Evolutionary conservation across 768 basidiomycete species (phyloP).

Genomic region (Lactarius hengduanensis): DNA sequence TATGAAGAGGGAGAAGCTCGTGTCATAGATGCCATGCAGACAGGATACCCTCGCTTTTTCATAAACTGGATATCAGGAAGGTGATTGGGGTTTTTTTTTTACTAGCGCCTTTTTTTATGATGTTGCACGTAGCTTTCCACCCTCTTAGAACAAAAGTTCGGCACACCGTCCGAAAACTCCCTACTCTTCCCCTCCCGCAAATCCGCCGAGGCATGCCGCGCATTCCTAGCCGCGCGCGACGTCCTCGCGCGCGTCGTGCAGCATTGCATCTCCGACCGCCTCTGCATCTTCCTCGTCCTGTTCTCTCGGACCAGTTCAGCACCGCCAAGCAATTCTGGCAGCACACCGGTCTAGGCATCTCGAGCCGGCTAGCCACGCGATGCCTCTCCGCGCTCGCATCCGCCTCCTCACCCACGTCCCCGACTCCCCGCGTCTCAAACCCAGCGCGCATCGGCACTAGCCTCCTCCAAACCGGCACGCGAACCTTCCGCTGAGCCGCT

Average conservation of each 20-base stretch:
- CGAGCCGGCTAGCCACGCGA: constrained; percentile 80
- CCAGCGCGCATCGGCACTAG: constrained; percentile 57
- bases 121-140: constrained; percentile 58
- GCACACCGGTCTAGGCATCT: constrained; percentile 87
- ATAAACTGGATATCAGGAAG: constrained; percentile 83
- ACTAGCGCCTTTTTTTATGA: not conserved
- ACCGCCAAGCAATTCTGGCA: constrained; percentile 95
- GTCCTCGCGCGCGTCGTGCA: constrained; percentile 60
- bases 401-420: constrained; percentile 36
- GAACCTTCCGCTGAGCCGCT: constrained; percentile 41
- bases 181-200: constrained; percentile 75
- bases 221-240: constrained; percentile 62
- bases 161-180: constrained; percentile 64
- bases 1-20: constrained; percentile 89
- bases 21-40: constrained; percentile 74
- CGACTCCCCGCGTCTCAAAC: constrained; percentile 10
- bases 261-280: constrained; percentile 51
- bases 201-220: constrained; percentile 72
- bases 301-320: constrained; percentile 59
- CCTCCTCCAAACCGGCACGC: constrained; percentile 39
- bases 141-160: constrained; percentile 79
- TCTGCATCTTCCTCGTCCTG: constrained; percentile 77
- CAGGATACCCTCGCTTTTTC: constrained; percentile 95
- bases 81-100: constrained; percentile 42
- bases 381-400: constrained; percentile 65